Evolutionary conservation across 2,329 filamentous ascomycete species (phyloP).

Genomic region (Fusarium poae): DNA sequence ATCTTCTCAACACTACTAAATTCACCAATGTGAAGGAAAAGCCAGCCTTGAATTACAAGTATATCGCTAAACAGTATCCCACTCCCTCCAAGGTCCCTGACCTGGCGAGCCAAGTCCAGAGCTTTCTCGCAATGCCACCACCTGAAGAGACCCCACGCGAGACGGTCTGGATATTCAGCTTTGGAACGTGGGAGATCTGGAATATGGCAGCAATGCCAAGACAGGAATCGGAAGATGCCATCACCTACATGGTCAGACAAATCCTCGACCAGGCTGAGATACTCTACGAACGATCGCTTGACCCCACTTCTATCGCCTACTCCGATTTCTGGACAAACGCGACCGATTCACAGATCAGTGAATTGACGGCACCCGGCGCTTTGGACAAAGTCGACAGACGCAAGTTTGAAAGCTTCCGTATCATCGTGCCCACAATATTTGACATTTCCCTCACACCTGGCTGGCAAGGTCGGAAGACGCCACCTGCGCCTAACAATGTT

Average conservation of each 20-base stretch:
- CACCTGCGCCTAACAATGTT: slow-evolving; percentile 60
- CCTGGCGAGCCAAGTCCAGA: slow-evolving; percentile 59
- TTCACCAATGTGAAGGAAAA: slow-evolving; percentile 50
- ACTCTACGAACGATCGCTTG: slow-evolving; percentile 60
- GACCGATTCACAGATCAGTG: slow-evolving; percentile 45
- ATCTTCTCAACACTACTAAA: slow-evolving; percentile 53
- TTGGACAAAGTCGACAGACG: slow-evolving; percentile 46
- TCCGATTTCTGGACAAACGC: slow-evolving; percentile 58
- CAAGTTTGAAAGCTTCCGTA: slow-evolving; percentile 59
- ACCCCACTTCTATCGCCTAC: slow-evolving; percentile 59
- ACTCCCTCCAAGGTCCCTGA: slow-evolving; percentile 57
- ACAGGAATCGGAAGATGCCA: slow-evolving; percentile 52
- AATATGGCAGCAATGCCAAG: slow-evolving; percentile 62
- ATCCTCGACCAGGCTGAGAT: slow-evolving; percentile 62
- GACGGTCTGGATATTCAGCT: slow-evolving; percentile 66
- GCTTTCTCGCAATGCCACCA: slow-evolving; percentile 59
- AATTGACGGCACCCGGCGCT: slow-evolving; percentile 45
- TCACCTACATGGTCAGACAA: slow-evolving; percentile 55
- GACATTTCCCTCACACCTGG: slow-evolving; percentile 68
- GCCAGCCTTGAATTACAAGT: slow-evolving; percentile 60
- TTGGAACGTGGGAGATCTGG: slow-evolving; percentile 70
- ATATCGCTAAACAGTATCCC: slow-evolving; percentile 59
- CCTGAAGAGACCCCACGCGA: slow-evolving; percentile 56
- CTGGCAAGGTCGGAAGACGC: slow-evolving; percentile 61
- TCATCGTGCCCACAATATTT: slow-evolving; percentile 65